Evolutionary conservation across 257 asterid genomes (phyloP), one percentile per base, ranked within the genome.

Genomic region (Scutellaria minor): DNA sequence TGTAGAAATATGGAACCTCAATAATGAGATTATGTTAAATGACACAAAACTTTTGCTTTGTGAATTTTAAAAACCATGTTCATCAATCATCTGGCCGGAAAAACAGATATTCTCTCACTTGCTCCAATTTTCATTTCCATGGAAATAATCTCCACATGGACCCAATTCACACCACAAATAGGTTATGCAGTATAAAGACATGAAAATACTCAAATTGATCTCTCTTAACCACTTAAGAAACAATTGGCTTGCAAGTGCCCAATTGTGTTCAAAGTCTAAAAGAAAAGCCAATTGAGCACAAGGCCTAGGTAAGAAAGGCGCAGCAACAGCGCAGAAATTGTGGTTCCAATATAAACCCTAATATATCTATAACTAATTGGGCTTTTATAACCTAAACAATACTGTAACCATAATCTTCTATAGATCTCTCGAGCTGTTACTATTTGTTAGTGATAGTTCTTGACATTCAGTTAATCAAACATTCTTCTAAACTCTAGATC

Each of bases 221-320:
- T 57, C 68, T 47, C 57, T 63, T 44, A 68, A 54, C 53, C 46
- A 12, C 72, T 64, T 39, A 64, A 71, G 70, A 64, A 18, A 48
- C 24, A 47, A 64, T 37, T n/a, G n/a, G n/a, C n/a, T n/a, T n/a
- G n/a, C n/a, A n/a, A n/a, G n/a, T n/a, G n/a, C n/a, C n/a, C n/a
- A n/a, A n/a, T n/a, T n/a, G n/a, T n/a, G n/a, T n/a, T n/a, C n/a
- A n/a, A n/a, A n/a, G n/a, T n/a, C n/a, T n/a, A n/a, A n/a, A n/a
- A n/a, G n/a, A n/a, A n/a, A n/a, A n/a, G n/a, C n/a, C n/a, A n/a
- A n/a, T n/a, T n/a, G n/a, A n/a, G n/a, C n/a, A n/a, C n/a, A n/a
- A n/a, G n/a, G n/a, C n/a, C n/a, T n/a, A n/a, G n/a, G n/a, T n/a
- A n/a, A n/a, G n/a, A n/a, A n/a, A n/a, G n/a, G n/a, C n/a, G n/a